A percentile compares a stretch with the other conserved stretches of the same genome.
Conservation (phyloP, 1,284 basidiomycete genomes). For the Phylloporus sp. region DNA sequence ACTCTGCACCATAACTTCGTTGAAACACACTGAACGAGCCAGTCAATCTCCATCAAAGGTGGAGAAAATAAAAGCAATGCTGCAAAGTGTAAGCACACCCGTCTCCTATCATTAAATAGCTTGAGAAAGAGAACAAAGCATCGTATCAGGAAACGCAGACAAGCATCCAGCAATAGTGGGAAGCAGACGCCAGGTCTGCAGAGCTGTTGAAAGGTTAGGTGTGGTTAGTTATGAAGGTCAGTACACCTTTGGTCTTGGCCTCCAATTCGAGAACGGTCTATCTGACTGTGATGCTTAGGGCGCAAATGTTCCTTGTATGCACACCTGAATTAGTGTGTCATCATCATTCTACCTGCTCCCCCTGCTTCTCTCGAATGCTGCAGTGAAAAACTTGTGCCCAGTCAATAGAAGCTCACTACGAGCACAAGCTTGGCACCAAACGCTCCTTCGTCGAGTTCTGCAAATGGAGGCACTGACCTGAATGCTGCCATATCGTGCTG, state of each 20-base stretch:
- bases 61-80: too few species aligned
- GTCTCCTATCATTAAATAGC: too few species aligned
- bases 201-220: conserved; percentile 79
- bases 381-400: conserved; percentile 31
- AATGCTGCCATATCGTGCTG: conserved; percentile 89
- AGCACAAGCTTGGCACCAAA: conserved; percentile 51
- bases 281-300: conserved; percentile 43
- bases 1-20: too few species aligned
- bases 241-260: not conserved
- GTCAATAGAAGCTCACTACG: conserved; percentile 27
- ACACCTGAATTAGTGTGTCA: conserved; percentile 80
- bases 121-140: too few species aligned
- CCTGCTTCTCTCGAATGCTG: conserved; percentile 60
- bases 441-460: conserved; percentile 71
- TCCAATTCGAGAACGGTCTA: not conserved
- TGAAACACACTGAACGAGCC: too few species aligned
- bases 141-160: too few species aligned
- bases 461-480: conserved; percentile 46
- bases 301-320: conserved; percentile 73
- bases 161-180: too few species aligned
- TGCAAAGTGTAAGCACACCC: too few species aligned
- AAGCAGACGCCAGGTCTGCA: too few species aligned
- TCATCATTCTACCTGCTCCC: conserved; percentile 78
- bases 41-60: too few species aligned
- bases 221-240: conserved; percentile 92